A percentile compares a stretch with the other conserved stretches of the same genome.
phyloP scores from a whole-genome alignment of 139 green algal species.

The Volvox reticuliferus region DNA sequence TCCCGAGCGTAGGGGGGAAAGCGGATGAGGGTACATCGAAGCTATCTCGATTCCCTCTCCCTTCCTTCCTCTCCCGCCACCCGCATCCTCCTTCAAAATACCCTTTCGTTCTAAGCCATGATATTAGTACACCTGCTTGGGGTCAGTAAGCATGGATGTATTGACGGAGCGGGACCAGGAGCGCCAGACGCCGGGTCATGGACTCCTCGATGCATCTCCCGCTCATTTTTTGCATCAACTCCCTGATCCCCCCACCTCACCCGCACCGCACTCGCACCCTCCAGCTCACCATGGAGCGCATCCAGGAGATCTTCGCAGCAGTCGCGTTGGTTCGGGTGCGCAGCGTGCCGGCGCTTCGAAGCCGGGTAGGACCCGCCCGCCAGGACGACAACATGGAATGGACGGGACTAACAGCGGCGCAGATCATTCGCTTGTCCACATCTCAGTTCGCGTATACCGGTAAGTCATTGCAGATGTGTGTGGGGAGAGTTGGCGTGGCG shows the following conservation, averaged over 20 bases:
- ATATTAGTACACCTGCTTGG: too few species aligned
- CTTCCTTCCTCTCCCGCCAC: not conserved
- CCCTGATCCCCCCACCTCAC: not conserved
- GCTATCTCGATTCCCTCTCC: too few species aligned
- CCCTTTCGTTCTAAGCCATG: too few species aligned
- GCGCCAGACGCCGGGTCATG: too few species aligned
- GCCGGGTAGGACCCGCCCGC: too few species aligned
- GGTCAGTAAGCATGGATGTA: too few species aligned
- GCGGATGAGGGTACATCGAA: too few species aligned
- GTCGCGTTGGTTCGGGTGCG: conserved; percentile 27
- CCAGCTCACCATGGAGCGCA: conserved; percentile 46
- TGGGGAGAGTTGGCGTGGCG: not conserved
- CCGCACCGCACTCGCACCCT: not conserved
- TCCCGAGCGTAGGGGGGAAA: too few species aligned
- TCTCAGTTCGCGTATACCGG: conserved; percentile 46
- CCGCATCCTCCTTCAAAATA: too few species aligned
- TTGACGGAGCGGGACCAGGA: too few species aligned
- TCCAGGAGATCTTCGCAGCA: conserved; percentile 46
- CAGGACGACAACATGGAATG: conserved; percentile 45
- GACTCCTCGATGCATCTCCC: too few species aligned
- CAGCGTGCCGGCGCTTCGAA: not conserved
- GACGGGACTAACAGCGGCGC: conserved; percentile 41
- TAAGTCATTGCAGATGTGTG: not conserved
- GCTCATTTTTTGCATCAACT: too few species aligned
- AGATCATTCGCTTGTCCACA: conserved; percentile 51